These are phyloP conservation scores for Coniophora puteana DNA, from an alignment of 1,284 basidiomycete species.

Conservation along the genomic window DNA sequence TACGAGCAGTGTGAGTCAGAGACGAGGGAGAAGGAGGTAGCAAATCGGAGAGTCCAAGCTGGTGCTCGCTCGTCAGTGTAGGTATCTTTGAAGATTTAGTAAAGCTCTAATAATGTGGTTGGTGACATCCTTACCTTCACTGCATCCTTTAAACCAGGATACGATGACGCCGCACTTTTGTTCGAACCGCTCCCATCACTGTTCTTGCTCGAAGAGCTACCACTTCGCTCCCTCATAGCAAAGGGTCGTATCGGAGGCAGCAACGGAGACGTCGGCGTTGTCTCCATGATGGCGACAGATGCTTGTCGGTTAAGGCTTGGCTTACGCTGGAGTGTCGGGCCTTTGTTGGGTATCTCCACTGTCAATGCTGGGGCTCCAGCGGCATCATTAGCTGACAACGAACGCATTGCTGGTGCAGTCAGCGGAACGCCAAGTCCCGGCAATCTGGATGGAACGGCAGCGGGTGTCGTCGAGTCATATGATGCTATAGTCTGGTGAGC, in stretches of 20 bases:
- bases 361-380: slow-evolving; percentile 28
- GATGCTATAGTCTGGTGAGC: slow-evolving; percentile 12
- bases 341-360: slow-evolving; percentile 12
- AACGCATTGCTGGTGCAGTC: slow-evolving; percentile 37
- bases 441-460: slow-evolving; percentile 42
- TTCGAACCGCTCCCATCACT: slow-evolving; percentile 20
- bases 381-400: slow-evolving; percentile 48
- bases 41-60: slow-evolving; percentile 64
- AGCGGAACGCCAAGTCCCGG: slow-evolving; percentile 39
- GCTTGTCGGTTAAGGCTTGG: slow-evolving; percentile 43
- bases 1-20: slow-evolving; percentile 41
- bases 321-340: slow-evolving; percentile 21
- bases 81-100: slow-evolving; percentile 44
- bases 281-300: slow-evolving; percentile 45
- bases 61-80: slow-evolving; percentile 63
- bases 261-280: slow-evolving; percentile 23
- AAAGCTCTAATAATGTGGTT: slow-evolving; percentile 4
- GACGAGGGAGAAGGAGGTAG: slow-evolving; percentile 76
- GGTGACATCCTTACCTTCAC: slow-evolving; percentile 48
- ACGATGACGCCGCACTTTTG: slow-evolving; percentile 23
- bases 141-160: slow-evolving; percentile 67
- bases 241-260: slow-evolving; percentile 44
- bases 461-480: no score
- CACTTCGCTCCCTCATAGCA: slow-evolving; percentile 42
- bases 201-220: slow-evolving; percentile 40